Conservation (phyloP, 768 basidiomycete genomes). For the Auricularia sp. region DNA sequence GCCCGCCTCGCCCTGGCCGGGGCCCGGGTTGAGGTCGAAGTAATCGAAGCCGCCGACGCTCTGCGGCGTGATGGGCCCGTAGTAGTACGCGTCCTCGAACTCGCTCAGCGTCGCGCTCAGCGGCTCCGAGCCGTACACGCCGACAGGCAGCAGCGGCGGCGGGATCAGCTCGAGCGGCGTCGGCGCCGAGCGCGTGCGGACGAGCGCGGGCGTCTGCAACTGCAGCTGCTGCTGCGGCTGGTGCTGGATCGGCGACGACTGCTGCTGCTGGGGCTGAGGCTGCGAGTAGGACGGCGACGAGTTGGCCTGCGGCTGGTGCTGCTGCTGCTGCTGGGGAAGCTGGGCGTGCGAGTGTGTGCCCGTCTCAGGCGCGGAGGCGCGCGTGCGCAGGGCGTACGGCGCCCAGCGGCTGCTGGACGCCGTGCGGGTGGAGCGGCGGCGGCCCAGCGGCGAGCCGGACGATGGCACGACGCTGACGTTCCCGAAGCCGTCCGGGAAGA, state of each 20-base stretch:
- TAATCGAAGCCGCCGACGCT: background rate
- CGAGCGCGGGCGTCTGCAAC: background rate
- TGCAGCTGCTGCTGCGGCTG: background rate
- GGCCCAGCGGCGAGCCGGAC: background rate
- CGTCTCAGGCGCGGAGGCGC: background rate
- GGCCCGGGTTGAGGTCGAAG: background rate
- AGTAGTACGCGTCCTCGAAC: background rate
- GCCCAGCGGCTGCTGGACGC: background rate
- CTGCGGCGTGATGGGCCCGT: background rate
- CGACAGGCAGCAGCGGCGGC: background rate
- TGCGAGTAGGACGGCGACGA: background rate
- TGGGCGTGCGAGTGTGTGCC: background rate
- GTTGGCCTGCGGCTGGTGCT: background rate
- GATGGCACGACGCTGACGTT: background rate
- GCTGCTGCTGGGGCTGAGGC: background rate
- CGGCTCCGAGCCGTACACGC: background rate
- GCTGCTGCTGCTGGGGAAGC: background rate
- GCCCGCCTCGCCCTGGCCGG: background rate
- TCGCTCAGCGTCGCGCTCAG: background rate
- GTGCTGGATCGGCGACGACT: background rate
- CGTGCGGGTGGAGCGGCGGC: background rate
- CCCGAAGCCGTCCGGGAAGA: background rate
- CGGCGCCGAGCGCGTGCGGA: background rate
- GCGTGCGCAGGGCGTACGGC: background rate
- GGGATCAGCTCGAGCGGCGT: background rate